Conservation (phyloP, 108 stramenopile genomes). For the Schizochytrium sp. region DNA sequence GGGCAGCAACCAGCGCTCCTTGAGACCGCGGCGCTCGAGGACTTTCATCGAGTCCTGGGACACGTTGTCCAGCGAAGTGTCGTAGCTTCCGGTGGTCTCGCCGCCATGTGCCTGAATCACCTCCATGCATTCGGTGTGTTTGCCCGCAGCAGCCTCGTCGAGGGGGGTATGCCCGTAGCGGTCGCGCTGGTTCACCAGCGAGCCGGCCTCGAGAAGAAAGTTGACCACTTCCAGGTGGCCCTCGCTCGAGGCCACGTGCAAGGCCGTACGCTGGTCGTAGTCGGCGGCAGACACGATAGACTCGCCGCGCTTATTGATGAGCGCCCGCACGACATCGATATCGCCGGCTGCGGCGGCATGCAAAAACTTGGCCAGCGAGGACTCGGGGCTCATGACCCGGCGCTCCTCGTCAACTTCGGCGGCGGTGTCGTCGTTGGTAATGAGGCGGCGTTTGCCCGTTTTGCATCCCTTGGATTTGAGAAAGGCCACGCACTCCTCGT, state of each 20-base stretch:
- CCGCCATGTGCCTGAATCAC: background rate
- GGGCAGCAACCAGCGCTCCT: background rate
- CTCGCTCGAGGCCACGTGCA: conserved; percentile 19
- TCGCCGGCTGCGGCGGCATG: background rate
- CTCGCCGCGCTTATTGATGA: background rate
- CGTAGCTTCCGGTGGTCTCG: background rate
- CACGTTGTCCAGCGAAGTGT: background rate
- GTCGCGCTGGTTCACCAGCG: conserved; percentile 43
- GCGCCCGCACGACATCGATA: background rate
- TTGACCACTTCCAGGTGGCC: conserved; percentile 32
- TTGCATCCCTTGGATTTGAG: conserved; percentile 25
- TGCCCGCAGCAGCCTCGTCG: conserved; percentile 76
- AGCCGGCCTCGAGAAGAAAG: conserved; percentile 37
- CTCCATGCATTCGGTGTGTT: conserved; percentile 43
- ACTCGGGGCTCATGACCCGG: background rate
- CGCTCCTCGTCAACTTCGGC: conserved; percentile 30
- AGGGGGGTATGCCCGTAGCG: conserved; percentile 48
- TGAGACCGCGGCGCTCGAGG: background rate
- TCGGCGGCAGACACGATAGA: background rate
- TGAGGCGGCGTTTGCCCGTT: background rate
- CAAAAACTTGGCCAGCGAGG: background rate
- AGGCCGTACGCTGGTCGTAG: conserved; percentile 19
- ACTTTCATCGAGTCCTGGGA: background rate
- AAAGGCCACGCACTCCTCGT: conserved; percentile 36
- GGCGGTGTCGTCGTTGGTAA: conserved; percentile 35